These are phyloP conservation scores for Clohesyomyces aquaticus DNA, from an alignment of 495 filamentous ascomycete genomes.

Conservation along the genomic window DNA sequence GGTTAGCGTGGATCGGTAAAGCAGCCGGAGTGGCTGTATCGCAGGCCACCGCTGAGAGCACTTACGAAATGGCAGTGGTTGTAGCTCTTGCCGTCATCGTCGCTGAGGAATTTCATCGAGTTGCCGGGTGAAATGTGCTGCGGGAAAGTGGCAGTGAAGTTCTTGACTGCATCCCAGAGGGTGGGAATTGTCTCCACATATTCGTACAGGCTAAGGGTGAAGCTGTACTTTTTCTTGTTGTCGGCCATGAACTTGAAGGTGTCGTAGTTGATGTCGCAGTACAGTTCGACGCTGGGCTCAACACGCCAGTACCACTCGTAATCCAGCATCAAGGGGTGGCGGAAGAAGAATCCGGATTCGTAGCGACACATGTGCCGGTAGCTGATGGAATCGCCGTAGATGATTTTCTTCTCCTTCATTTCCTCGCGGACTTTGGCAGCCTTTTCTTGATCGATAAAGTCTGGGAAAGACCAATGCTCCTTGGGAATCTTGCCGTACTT, in stretches of 20 bases:
- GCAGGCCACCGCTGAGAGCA: not conserved
- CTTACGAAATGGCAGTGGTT: constrained; percentile 94
- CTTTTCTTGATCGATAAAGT: constrained; percentile 60
- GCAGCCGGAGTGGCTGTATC: not conserved
- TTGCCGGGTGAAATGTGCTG: constrained; percentile 85
- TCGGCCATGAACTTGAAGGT: constrained; percentile 54
- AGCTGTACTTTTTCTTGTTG: constrained; percentile 53
- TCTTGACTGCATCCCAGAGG: constrained; percentile 89
- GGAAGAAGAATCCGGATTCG: constrained; percentile 57
- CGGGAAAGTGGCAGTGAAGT: constrained; percentile 85
- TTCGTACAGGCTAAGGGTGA: constrained; percentile 69
- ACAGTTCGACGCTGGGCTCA: constrained; percentile 52
- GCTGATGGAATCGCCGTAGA: constrained; percentile 82
- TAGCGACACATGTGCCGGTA: constrained; percentile 58
- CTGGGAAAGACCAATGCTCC: constrained; percentile 57
- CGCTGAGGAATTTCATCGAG: constrained; percentile 87
- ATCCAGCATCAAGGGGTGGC: constrained; percentile 51
- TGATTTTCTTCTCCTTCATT: constrained; percentile 55
- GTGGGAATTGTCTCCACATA: constrained; percentile 96
- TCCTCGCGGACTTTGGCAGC: constrained; percentile 60
- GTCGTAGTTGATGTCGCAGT: constrained; percentile 55
- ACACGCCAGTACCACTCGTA: constrained; percentile 57
- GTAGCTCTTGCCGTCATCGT: constrained; percentile 81
- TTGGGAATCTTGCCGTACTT: constrained; percentile 72
- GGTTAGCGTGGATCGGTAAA: constrained; percentile 9